Evolutionary conservation across 73 alveolate species (phyloP), one percentile per base, ranked within the genome.

Genomic region (Blepharisma japonicum): DNA sequence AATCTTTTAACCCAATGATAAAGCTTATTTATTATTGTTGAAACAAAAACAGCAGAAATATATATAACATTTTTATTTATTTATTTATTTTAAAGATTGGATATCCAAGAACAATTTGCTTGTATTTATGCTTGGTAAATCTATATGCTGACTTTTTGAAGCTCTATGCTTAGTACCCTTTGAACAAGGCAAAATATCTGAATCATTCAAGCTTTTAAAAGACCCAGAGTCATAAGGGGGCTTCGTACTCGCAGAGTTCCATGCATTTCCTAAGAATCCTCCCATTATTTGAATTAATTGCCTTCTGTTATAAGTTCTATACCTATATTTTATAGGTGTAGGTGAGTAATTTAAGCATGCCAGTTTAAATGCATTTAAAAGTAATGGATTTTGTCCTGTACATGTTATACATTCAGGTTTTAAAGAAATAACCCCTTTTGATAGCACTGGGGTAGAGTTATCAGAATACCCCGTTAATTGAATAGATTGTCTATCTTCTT

Each of bases 361-460:
- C 89, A 82, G 53, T 82, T 82, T 82, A 46, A 82, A 82, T 1
- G 81, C 89, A 20, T 76, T 77, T 20, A 82, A 49, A 9, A 82
- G 38, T 4, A 77, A 9, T 8, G 86, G 85, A 42, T 55, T 61
- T 55, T 82, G 68, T 23, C 83, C 84, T 21, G 81, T 48, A 45
- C 89, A 82, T 8, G 85, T 46, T 45, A 82, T 39, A 72, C 89
- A 82, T 1, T 77, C 68, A 6, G 86, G 78, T 20, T 87, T 88
- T 45, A 87, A 71, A 14, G 88, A 81, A 21, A 81, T 5, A 61
- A 14, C 14, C 2, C 47, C 47, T 61, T 61, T 61, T 25, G 14
- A 39, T 61, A 25, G 18, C 5, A 0, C 5, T 20, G 38, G 38
- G 2, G 74, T 25, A 14, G 14, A 14, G 18, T 4, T 9, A 2